Evolutionary conservation across 2,329 filamentous ascomycete species (phyloP), one percentile per base, ranked within the genome.

Genomic region (Beauveria asiatica): DNA sequence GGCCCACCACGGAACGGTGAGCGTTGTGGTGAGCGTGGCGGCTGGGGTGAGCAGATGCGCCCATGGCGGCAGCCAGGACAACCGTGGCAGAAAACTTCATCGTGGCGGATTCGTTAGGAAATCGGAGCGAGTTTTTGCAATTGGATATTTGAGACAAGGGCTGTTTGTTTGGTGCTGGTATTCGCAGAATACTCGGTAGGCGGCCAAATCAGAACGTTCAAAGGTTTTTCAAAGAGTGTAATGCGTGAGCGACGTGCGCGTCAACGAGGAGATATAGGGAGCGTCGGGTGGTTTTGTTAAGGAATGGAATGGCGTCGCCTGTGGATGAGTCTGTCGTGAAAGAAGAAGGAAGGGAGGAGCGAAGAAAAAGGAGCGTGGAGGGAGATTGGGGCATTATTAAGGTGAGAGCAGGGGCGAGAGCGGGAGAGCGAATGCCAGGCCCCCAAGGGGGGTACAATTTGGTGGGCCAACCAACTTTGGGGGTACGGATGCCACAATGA

Each of bases 1-100:
- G 69, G 57, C 65, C 66, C 55, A 68, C 66, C 56, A 69, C 23
- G 60, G 71, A 70, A 60, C 70, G 69, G 66, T 73, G 68, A 54
- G 67, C 64, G 63, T 72, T 69, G 62, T 67, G 64, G 68, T 76
- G 75, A 44, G 65, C 68, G 61, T 73, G 71, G 57, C 69, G 68
- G 62, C 73, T 75, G 61, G 76, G 76, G 67, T 73, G 74, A 58
- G 75, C 75, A 62, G 73, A 70, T 60, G 68, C 76, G 66, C 75
- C 73, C 53, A 76, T 65, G 69, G 74, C 75, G 64, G 74, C 72
- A 63, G 74, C 70, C 60, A 77, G 67, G 61, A 75, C 39, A 59
- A 76, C 51, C 48, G 72, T 63, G 59, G 74, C 67, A 30, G 75
- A 70, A 68, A 77, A 68, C 72, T 77, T 77, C 76, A 78, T 78